Conservation (phyloP, 2,329 filamentous ascomycete species). For the Fusarium keratoplasticum region DNA sequence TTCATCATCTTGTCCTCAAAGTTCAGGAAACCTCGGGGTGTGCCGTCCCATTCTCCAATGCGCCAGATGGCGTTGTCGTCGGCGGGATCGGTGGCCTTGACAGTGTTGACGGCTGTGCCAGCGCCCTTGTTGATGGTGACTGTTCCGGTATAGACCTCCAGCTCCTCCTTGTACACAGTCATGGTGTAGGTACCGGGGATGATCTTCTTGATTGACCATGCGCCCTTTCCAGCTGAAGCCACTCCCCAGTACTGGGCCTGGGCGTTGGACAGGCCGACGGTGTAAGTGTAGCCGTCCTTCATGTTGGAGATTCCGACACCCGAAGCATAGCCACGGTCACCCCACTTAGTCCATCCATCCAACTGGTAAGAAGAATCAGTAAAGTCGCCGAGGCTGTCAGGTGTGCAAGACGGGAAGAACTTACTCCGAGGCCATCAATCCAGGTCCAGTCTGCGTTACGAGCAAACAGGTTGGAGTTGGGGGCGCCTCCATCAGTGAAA, state of each 20-base stretch:
- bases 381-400: background rate
- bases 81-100: constrained; percentile 47
- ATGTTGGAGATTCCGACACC: constrained; percentile 51
- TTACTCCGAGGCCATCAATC: constrained; percentile 47
- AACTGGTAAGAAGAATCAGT: constrained; percentile 15
- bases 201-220: constrained; percentile 47
- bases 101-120: constrained; percentile 45
- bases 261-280: constrained; percentile 50
- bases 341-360: constrained; percentile 47
- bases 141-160: constrained; percentile 45
- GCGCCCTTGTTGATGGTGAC: constrained; percentile 45
- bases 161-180: constrained; percentile 50
- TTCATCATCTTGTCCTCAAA: constrained; percentile 53
- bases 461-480: constrained; percentile 51
- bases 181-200: constrained; percentile 49
- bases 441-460: constrained; percentile 51
- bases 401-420: background rate
- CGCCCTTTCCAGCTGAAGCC: constrained; percentile 40
- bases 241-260: constrained; percentile 52
- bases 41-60: constrained; percentile 53
- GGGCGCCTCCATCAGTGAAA: constrained; percentile 53
- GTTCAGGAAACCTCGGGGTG: constrained; percentile 50
- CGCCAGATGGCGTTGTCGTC: constrained; percentile 50
- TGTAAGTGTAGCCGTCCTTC: constrained; percentile 53
- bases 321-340: constrained; percentile 44